phyloP scores from a whole-genome alignment of 805 yeast species.

The Kurtzmaniella fragi region DNA sequence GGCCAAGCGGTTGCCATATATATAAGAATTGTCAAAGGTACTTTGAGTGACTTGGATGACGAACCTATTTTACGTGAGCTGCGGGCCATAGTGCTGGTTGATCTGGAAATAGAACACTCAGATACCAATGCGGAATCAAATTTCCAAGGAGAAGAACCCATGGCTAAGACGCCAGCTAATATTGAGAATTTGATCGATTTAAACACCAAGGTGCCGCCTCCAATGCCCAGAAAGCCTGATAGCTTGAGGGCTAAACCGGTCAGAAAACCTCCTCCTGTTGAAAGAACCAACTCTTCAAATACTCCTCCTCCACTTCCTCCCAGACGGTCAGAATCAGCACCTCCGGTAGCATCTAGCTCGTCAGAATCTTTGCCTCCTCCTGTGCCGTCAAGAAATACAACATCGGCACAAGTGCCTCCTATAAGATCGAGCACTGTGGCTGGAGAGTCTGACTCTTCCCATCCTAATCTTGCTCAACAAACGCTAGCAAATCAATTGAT shows the following conservation, averaged over 20 bases:
- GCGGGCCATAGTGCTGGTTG: slow-evolving; percentile 13
- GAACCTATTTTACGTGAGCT: slow-evolving; percentile 24
- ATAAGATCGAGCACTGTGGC: slow-evolving; percentile 10
- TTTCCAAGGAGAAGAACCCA: slow-evolving; percentile 9
- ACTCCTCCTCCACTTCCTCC: slow-evolving; percentile 11
- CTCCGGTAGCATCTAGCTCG: slow-evolving; percentile 1
- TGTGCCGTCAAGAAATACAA: slow-evolving; percentile 22
- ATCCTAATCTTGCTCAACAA: neutral
- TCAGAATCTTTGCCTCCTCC: slow-evolving; percentile 18
- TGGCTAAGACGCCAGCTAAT: neutral
- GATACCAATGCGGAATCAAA: slow-evolving; percentile 3
- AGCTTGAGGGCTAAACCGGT: slow-evolving; percentile 27
- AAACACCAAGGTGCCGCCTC: slow-evolving; percentile 29
- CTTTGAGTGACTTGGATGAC: slow-evolving; percentile 56
- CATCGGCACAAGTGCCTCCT: slow-evolving; percentile 12
- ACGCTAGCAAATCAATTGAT: neutral
- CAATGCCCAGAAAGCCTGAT: slow-evolving; percentile 46
- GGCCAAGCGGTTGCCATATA: slow-evolving; percentile 66
- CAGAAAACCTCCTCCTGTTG: slow-evolving; percentile 5
- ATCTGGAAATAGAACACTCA: neutral
- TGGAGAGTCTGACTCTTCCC: neutral
- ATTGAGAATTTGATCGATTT: slow-evolving; percentile 1
- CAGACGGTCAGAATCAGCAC: slow-evolving; percentile 2
- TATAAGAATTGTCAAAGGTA: slow-evolving; percentile 69
- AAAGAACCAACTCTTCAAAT: neutral